Conservation (phyloP, 768 basidiomycete genomes). For the Hygrocybe punicea region DNA sequence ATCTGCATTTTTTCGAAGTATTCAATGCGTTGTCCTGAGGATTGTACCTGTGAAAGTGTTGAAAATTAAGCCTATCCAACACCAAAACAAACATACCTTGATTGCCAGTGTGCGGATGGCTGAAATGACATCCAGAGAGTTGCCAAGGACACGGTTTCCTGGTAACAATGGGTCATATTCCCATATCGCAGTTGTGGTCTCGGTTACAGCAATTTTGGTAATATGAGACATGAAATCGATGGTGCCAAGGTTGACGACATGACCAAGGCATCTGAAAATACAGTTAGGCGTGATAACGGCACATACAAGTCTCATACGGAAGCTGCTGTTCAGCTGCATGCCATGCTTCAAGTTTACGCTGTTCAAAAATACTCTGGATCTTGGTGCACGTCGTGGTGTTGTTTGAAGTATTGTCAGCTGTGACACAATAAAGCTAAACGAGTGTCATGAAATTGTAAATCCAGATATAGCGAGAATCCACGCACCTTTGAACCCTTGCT, state of each 20-base stretch:
- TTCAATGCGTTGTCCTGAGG: conserved; percentile 21
- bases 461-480: too few relatives aligned
- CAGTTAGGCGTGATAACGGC: too few relatives aligned
- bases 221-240: conserved; percentile 30
- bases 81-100: conserved; percentile 28
- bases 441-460: not conserved
- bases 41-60: conserved; percentile 23
- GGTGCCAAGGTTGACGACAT: too few relatives aligned
- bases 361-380: conserved; percentile 14
- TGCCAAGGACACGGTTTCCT: conserved; percentile 25
- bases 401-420: conserved; percentile 24
- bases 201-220: conserved; percentile 27
- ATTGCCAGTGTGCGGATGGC: conserved; percentile 27
- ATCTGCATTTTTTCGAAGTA: conserved; percentile 22
- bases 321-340: too few relatives aligned
- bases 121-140: too few relatives aligned
- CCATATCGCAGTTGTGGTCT: conserved; percentile 32
- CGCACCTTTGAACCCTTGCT: conserved; percentile 22
- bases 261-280: conserved; percentile 31
- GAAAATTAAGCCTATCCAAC: not conserved
- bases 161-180: conserved; percentile 27
- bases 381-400: conserved; percentile 19
- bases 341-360: conserved; percentile 10
- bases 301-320: too few relatives aligned
- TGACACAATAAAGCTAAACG: conserved; percentile 19